Base-by-base conservation (phyloP, 768 basidiomycete genomes). In the Boletus insuetus region DNA sequence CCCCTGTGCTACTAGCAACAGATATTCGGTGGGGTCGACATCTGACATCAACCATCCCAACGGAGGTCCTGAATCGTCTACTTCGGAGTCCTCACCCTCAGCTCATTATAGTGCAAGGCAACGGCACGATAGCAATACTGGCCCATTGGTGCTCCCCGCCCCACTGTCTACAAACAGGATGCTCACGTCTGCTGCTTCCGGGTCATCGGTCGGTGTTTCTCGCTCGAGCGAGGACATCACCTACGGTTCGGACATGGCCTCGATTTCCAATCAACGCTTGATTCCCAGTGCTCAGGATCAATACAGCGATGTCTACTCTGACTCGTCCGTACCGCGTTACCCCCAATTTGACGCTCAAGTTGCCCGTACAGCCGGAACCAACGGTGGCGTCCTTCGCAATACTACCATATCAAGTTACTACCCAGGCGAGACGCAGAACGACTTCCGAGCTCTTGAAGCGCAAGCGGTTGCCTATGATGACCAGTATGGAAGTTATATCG, bases 21-120 rank as follows among this genome's bases (percentile, higher is more conserved):
- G 93, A 20, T 87, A 90, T 64, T 95, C 93, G 12, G 69, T 88
- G 66, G 82, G 84, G 17, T 95, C 92, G 3, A 86, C 84, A 42
- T 84, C 85, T 49, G 92, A 94, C 60, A 78, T 81, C n/a, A 84
- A 83, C 55, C 79, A 81, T 45, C 78, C 77, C n/a, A 73, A 77
- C 49, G 75, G 74, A 14, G 74, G 77, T 17, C 77, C 74, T 58
- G 84, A 89, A 59, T 69, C 77, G 12, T 86, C 81, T 60, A 88
- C 87, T 3, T 61, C 82, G 41, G 87, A 91, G 37, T 85, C 83
- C 14, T 73, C 78, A 6, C 70, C 61, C 4, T 66, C 69, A 3
- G 56, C 37, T 10, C 67, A 62, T 12, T 76, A 75, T 54, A 65
- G 67, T 38, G 75, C 70, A 37, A 82, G 89, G 11, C 78, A 77